These are phyloP conservation scores for Myriosclerotinia duriaeana DNA, from an alignment of 2,329 filamentous ascomycete genomes.

Conservation along the genomic window DNA sequence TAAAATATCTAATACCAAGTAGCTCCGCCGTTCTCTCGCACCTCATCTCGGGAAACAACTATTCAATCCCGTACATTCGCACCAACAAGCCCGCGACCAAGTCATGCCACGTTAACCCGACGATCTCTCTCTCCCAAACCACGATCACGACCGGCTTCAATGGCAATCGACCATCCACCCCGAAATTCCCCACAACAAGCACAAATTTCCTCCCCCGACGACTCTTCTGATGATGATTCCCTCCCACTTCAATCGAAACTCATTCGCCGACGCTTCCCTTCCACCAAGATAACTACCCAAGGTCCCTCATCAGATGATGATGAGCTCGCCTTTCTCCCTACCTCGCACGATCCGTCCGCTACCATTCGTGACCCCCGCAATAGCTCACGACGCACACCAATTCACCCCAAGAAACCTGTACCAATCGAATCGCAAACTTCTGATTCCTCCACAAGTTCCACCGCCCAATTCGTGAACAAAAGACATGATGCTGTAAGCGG, in stretches of 20 bases:
- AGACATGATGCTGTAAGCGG: neutral
- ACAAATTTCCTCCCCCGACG: conserved; percentile 31
- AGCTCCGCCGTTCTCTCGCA: conserved; percentile 40
- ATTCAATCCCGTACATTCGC: conserved; percentile 35
- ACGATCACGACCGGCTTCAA: conserved; percentile 29
- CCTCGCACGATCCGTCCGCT: conserved; percentile 36
- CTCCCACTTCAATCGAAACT: conserved; percentile 36
- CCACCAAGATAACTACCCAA: conserved; percentile 34
- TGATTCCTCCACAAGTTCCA: conserved; percentile 61
- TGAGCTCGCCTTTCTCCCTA: conserved; percentile 36
- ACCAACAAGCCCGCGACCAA: conserved; percentile 35
- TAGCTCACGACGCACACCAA: conserved; percentile 23
- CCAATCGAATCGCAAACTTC: conserved; percentile 47
- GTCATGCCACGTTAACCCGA: conserved; percentile 33
- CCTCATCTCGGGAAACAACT: conserved; percentile 39
- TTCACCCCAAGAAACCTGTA: conserved; percentile 30
- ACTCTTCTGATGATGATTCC: conserved; percentile 32
- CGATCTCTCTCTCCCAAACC: conserved; percentile 35
- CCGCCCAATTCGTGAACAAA: conserved; percentile 31
- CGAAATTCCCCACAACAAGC: conserved; percentile 28
- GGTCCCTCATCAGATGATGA: conserved; percentile 37
- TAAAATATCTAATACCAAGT: conserved; percentile 23
- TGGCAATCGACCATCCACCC: conserved; percentile 21
- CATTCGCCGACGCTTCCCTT: conserved; percentile 37
- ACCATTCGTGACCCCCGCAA: conserved; percentile 37